phyloP scores from a whole-genome alignment of 805 yeast species.

The Saccharomycopsis amapae region DNA sequence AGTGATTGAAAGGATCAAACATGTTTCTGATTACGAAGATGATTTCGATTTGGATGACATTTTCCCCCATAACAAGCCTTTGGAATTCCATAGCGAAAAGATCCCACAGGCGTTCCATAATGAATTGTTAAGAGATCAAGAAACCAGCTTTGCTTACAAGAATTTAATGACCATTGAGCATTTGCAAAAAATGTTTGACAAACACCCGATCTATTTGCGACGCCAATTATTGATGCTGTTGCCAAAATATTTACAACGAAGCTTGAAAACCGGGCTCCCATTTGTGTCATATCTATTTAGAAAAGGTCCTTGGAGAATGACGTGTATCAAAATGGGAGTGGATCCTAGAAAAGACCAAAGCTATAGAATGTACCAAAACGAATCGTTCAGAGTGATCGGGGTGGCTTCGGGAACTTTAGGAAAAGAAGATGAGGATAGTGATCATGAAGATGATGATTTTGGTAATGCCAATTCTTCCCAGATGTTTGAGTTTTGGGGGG shows the following conservation, averaged over 20 bases:
- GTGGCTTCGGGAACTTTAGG: constrained; percentile 23
- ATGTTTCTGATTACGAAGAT: background rate
- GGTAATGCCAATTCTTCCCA: background rate
- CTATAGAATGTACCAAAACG: constrained; percentile 71
- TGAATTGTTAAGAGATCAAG: background rate
- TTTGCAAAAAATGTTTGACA: constrained; percentile 43
- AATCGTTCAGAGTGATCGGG: constrained; percentile 59
- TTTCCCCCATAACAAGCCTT: background rate
- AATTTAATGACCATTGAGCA: constrained; percentile 15
- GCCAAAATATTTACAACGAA: constrained; percentile 35
- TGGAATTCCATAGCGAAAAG: background rate
- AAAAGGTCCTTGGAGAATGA: constrained; percentile 93
- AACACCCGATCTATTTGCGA: constrained; percentile 82
- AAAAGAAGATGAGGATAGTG: constrained; percentile 25
- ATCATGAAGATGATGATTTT: constrained; percentile 14
- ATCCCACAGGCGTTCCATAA: background rate
- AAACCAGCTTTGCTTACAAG: background rate
- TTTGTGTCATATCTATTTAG: constrained; percentile 74
- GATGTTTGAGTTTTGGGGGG: constrained; percentile 64
- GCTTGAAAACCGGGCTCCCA: constrained; percentile 73
- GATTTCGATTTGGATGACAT: background rate
- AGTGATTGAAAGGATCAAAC: background rate
- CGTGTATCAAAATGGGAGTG: constrained; percentile 70
- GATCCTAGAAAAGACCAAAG: constrained; percentile 57
- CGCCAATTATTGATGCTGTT: constrained; percentile 55